Evolutionary conservation across 2,329 filamentous ascomycete genomes (phyloP), one percentile per base, ranked within the genome.

Genomic region (Nectriaceae sp.): DNA sequence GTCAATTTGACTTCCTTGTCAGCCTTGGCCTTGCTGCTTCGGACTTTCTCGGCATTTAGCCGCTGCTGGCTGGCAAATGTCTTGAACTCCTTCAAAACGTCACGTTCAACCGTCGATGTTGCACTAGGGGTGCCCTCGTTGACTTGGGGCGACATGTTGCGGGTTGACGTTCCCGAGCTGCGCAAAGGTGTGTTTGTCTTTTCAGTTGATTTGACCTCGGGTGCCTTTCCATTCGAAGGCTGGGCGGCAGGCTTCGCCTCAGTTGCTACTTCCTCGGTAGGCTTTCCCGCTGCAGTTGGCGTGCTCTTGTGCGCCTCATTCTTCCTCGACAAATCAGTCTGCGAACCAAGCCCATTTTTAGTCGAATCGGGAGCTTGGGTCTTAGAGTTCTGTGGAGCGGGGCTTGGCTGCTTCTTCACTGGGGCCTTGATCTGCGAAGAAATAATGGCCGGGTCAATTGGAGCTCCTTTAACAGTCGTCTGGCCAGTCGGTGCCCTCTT

Each of bases 1-100:
- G 90, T 96, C 53, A 99, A 71, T 70, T 96, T 97, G 56, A 94
- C 85, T 57, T 92, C 90, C 67, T 96, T 96, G 67, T 97, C 94
- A 50, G 78, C 79, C 65, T 79, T 83, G 10, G 78, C 77, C 66
- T 85, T 86, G 58, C 70, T 79, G 53, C 68, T 74, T 39, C 83
- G 75, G 33, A 69, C 74, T 61, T 83, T 80, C 60, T 85, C 80
- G 5, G 77, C 77, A 49, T 76, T 77, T 47, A 71, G 73, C 47
- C 79, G 75, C 64, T 84, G 76, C 50, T 76, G 75, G 20, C 70
- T 76, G 18, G 83, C 84, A 65, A 88, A 88, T 8, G 70, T 75
- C 65, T 83, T 87, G 68, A 88, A 88, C 2, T 80, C 78, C 44
- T 77, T 79, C 19, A 84, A 67, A 29, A 88, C 79, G 52, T 85